phyloP scores from a whole-genome alignment of 192 early-diverging fungal genomes.

The Coemansia sp. region DNA sequence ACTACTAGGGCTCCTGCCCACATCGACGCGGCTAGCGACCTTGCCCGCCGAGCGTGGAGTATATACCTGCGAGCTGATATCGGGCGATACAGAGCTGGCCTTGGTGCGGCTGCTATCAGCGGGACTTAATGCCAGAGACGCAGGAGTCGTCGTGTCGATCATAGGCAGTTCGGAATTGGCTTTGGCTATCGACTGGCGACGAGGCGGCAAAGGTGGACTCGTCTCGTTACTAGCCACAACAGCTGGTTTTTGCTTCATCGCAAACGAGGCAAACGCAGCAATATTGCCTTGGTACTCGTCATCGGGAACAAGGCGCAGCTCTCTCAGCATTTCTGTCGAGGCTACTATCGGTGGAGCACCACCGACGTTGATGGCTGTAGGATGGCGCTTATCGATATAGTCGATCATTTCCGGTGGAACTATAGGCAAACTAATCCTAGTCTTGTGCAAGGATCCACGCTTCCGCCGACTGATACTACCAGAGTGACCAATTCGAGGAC shows the following conservation, averaged over 20 bases:
- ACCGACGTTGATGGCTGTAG: constrained; percentile 34
- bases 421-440: constrained; percentile 45
- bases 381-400: constrained; percentile 48
- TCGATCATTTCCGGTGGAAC: constrained; percentile 53
- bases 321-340: constrained; percentile 34
- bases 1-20: neutral
- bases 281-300: constrained; percentile 33
- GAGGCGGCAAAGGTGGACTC: neutral
- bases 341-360: constrained; percentile 23
- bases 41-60: constrained; percentile 33
- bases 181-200: constrained; percentile 1
- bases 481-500: neutral
- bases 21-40: constrained; percentile 12
- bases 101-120: neutral
- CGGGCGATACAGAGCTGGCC: neutral
- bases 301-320: constrained; percentile 19
- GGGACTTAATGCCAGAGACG: neutral
- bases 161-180: neutral
- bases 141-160: neutral
- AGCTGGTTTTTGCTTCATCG: constrained; percentile 3
- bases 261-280: constrained; percentile 28
- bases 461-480: constrained; percentile 2
- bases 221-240: neutral
- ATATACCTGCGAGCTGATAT: neutral
- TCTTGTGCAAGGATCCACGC: constrained; percentile 15